Evolutionary conservation across 108 stramenopile species (phyloP), one percentile per base, ranked within the genome.

Genomic region (Cylindrotheca fusiformis): DNA sequence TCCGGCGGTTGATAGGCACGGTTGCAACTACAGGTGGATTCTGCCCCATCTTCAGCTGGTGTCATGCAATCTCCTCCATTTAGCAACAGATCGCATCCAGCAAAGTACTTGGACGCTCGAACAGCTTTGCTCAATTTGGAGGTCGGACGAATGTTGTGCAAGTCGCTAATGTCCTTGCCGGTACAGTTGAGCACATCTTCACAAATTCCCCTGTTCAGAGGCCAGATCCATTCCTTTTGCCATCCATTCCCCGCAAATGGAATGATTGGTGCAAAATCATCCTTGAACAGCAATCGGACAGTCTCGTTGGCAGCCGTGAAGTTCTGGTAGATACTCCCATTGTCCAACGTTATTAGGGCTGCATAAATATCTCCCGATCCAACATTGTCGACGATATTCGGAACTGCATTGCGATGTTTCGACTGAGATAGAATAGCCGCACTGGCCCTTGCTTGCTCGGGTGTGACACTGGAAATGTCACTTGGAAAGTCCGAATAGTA

Each of bases 151-250:
- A 64, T 32, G 33, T 71, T 71, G 31, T 71, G 62, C 17, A 71
- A 49, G 26, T 71, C 65, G 14, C 36, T 41, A 6, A 41, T 10
- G 14, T 41, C 36, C 14, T 41, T 41, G 6, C 36, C 36, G 14
- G 14, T 14, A 14, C 36, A 41, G 36, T 41, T 14, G 6, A 41
- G 14, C 6, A 14, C 6, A 41, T 41, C 14, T 14, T 41, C 36
- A 58, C 33, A 66, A 30, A 77, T 72, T 4, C 81, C 81, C 27
- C 55, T 61, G 18, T 6, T 27, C 54, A 71, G 61, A 10, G 81
- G 79, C 63, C 58, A 82, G 23, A 81, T n/a, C 48, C 83, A 83
- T 63, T 91, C 84, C 18, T 81, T 72, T 32, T 85, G 84, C 87
- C 87, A 88, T 12, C 58, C 65, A 14, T 64, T 54, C 14, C 57